These are phyloP conservation scores for Acacia crassicarpa DNA, from an alignment of 306 rosid species.

Conservation along the genomic window DNA sequence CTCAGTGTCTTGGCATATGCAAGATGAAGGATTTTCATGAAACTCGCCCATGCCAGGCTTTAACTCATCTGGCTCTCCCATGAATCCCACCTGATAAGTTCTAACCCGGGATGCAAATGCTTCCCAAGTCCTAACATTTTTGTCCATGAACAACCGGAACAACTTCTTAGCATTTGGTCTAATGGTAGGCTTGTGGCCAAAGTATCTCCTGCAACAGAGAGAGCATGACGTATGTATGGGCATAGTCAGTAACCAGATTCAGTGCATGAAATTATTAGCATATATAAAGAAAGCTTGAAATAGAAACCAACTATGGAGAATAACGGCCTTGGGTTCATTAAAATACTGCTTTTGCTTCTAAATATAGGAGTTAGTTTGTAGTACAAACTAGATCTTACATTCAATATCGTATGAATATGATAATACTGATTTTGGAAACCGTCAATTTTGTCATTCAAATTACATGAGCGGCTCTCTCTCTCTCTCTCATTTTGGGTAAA, in stretches of 20 bases:
- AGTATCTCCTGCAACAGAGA: slow-evolving; percentile 72
- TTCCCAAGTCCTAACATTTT: slow-evolving; percentile 68
- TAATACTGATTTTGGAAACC: not conserved
- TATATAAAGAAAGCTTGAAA: not conserved
- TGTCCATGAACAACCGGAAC: slow-evolving; percentile 50
- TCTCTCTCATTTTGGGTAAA: too few species aligned
- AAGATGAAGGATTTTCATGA: slow-evolving; percentile 82
- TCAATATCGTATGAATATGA: too few species aligned
- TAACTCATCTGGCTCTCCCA: slow-evolving; percentile 90
- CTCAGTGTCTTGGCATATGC: slow-evolving; percentile 62
- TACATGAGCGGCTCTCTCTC: not conserved
- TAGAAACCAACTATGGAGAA: not conserved
- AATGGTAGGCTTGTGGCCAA: slow-evolving; percentile 86
- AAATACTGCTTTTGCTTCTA: too few species aligned
- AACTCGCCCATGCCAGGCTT: slow-evolving; percentile 72
- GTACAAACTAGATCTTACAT: too few species aligned
- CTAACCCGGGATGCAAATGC: slow-evolving; percentile 67
- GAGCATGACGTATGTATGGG: not conserved
- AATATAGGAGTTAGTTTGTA: too few species aligned
- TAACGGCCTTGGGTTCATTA: slow-evolving; percentile 5
- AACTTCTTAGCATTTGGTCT: slow-evolving; percentile 81
- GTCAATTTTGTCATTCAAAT: not conserved
- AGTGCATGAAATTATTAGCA: not conserved
- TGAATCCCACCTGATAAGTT: slow-evolving; percentile 73
- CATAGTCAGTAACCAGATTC: slow-evolving; percentile 9